Base-by-base conservation (phyloP, 768 basidiomycete species). In the Phylloporus sp. region DNA sequence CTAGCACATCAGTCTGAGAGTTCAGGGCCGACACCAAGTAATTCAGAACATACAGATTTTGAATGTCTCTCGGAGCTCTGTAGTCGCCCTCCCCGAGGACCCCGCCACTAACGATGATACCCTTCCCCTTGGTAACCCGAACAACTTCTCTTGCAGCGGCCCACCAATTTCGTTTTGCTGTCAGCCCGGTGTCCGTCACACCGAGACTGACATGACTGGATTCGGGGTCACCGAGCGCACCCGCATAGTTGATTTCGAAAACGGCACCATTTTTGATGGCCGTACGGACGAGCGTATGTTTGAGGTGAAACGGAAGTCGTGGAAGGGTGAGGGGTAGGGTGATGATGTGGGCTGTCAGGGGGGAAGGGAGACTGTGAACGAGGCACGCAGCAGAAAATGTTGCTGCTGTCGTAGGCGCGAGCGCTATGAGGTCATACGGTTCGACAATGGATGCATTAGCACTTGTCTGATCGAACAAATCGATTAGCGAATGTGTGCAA, bases 81-180 rank as follows among this genome's bases (percentile, higher is more conserved):
- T 88, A 64, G 65, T 91, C 85, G 15, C 76, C 76, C 39, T 81
- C 76, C 6, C 74, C 69, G n/a, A 76, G 67, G 0, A 80, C 83
- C 0, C 88, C 88, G 2, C 88, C 79, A 53, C 85, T 86, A 7
- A 91, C 73, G 12, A 95, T 64, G 47, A 93, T 64, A 0, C 82
- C 85, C 62, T 84, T 88, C 1, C 91, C 90, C 57, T 89, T 89
- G 3, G 89, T 86, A 2, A 91, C 89, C 1, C 91, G 77, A 16
- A 82, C 76, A 3, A 94, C 73, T 67, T 95, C 91, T 29, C 85
- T 73, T 11, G 88, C 81, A 0, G 81, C 76, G 0, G 86, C 82
- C 91, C 91, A 89, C 91, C 90, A 90, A 57, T 91, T 89, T 35
- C 88, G 72, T 70, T 88, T 88, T 5, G 81, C 79, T 9, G 66